Evolutionary conservation across 2,329 filamentous ascomycete species (phyloP), one percentile per base, ranked within the genome.

Genomic region (Blumeria hordei): DNA sequence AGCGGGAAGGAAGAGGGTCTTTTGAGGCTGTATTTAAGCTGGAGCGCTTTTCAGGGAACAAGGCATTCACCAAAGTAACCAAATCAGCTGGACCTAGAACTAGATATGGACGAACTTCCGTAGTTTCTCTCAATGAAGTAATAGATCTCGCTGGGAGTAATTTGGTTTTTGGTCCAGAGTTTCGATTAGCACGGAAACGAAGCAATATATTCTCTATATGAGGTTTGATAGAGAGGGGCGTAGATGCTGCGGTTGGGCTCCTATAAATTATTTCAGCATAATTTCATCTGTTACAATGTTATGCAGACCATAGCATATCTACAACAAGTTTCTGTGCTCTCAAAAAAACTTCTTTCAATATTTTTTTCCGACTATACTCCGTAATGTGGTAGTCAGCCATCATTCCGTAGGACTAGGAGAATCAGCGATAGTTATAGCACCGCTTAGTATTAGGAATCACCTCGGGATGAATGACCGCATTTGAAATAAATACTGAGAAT

Each of bases 361-460:
- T 83, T 67, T 81, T 88, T 63, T 94, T 85, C 45, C 92, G 79
- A 44, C 87, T 88, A 67, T 90, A 87, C 61, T 93, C 86, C 53
- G 85, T 88, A 62, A 96, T 87, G 69, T 94, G 86, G 66, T 94
- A 90, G 62, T 94, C 86, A 56, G 86, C 77, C 71, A 96, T 81
- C 70, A 84, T 78, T 55, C 78, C 77, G 60, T 79, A 75, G 54
- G 75, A 66, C 65, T 68, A 54, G 34, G 55, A 9, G 44, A 32
- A 47, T 56, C 63, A 59, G 66, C 58, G n/a, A 21, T 56, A 34
- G 9, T 28, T 50, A 50, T 49, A 33, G 14, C 61, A 60, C 21
- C 21, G 21, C 21, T 28, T 28, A 28, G 2, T 4, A 4, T 28
- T 28, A 28, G 21, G 21, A 28, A 64, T 61, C 73, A 79, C 88